A percentile compares a stretch with the other conserved stretches of the same genome.
Evolutionary conservation across 768 basidiomycete genomes (phyloP).

Genomic region (Xerocomellus intermedius): DNA sequence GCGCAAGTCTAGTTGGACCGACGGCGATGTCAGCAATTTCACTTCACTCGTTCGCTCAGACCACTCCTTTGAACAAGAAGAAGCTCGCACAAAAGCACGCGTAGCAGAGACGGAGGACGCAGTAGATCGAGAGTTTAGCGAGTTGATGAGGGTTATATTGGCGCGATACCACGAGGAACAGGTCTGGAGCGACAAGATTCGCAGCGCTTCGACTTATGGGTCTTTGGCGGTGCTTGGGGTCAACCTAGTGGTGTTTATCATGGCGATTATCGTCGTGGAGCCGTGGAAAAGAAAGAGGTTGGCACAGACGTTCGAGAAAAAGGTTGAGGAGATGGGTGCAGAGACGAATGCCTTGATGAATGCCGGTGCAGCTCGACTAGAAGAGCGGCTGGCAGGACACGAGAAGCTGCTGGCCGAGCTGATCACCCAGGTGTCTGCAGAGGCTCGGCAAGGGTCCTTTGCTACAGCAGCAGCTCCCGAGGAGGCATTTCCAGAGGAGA

Average conservation of each 20-base stretch:
- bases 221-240: slow-evolving; percentile 80
- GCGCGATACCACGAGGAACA: slow-evolving; percentile 97
- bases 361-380: slow-evolving; percentile 47
- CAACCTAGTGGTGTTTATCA: slow-evolving; percentile 87
- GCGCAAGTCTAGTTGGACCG: slow-evolving; percentile 93
- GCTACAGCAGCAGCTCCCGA: slow-evolving; percentile 1
- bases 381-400: slow-evolving; percentile 49
- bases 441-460: slow-evolving; percentile 9
- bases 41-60: slow-evolving; percentile 89
- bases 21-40: slow-evolving; percentile 81
- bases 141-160: slow-evolving; percentile 85
- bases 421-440: slow-evolving; percentile 15
- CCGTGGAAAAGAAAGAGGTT: slow-evolving; percentile 92
- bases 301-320: slow-evolving; percentile 85
- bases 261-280: slow-evolving; percentile 89
- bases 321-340: slow-evolving; percentile 58
- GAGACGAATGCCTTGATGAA: slow-evolving; percentile 44
- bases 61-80: slow-evolving; percentile 81
- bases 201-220: slow-evolving; percentile 92
- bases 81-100: slow-evolving; percentile 62
- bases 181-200: slow-evolving; percentile 98
- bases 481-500: slow-evolving; percentile 4
- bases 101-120: slow-evolving; percentile 71
- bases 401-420: slow-evolving; percentile 34
- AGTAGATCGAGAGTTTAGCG: slow-evolving; percentile 85